Evolutionary conservation across 805 yeast species (phyloP).

Genomic region (Wickerhamiella australiensis): DNA sequence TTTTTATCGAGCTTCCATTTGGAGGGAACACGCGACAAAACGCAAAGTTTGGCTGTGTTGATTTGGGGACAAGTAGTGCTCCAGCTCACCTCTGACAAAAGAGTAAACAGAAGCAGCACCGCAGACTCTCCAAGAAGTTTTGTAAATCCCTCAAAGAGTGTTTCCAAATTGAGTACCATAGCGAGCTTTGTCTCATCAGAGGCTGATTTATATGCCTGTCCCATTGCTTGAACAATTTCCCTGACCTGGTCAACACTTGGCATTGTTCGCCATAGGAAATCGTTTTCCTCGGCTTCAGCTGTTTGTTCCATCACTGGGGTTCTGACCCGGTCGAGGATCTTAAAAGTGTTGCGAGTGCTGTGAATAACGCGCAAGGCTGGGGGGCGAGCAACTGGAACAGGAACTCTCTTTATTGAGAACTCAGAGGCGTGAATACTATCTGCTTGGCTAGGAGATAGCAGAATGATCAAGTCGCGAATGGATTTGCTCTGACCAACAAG

Average conservation of each 20-base stretch:
- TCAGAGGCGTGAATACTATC: background rate
- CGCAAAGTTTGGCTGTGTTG: constrained; percentile 1
- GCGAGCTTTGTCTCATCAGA: background rate
- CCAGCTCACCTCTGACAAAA: background rate
- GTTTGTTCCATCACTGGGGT: background rate
- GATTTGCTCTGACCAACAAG: background rate
- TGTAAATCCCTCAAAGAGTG: background rate
- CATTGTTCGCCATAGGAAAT: background rate
- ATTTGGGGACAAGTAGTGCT: background rate
- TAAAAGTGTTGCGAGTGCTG: background rate
- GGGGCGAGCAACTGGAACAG: background rate
- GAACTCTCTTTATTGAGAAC: background rate
- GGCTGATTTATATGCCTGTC: background rate
- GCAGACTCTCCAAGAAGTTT: background rate
- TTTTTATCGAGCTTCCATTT: background rate
- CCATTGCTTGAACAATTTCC: constrained; percentile 2
- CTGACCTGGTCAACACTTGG: background rate
- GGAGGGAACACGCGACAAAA: background rate
- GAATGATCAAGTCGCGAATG: background rate
- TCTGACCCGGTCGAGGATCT: background rate
- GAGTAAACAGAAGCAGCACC: background rate
- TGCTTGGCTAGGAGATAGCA: background rate
- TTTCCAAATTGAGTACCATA: background rate
- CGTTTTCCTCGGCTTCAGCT: background rate
- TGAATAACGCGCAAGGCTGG: background rate